Conservation (phyloP, 371 early-diverging fungal species). For the Mucor indicus region DNA sequence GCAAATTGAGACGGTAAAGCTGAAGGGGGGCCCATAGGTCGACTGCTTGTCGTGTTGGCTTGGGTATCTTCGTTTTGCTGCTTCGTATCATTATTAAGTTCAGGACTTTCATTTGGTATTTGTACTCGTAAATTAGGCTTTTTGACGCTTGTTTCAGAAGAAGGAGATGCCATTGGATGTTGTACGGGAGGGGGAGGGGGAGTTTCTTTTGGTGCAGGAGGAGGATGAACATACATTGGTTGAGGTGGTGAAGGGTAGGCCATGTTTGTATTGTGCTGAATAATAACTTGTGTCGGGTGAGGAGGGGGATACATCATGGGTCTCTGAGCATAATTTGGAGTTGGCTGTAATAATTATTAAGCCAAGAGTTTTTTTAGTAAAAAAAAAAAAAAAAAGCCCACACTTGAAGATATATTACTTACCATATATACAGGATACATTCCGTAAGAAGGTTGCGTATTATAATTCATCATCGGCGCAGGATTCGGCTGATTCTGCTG, state of each 20-base stretch:
- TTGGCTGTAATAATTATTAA: no score
- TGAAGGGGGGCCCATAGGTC: no score
- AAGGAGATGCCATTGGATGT: no score
- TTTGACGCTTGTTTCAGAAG: neutral
- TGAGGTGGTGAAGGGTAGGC: constrained; percentile 14
- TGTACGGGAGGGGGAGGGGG: neutral
- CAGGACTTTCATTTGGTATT: neutral
- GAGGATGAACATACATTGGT: constrained; percentile 23
- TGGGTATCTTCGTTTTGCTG: constrained; percentile 6
- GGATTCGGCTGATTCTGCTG: neutral
- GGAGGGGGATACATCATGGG: neutral
- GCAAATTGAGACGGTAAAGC: constrained; percentile 71
- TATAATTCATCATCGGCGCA: neutral
- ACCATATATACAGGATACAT: constrained; percentile 9
- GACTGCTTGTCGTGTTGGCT: no score
- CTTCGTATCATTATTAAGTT: neutral
- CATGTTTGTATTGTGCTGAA: constrained; percentile 1
- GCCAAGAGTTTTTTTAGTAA: no score
- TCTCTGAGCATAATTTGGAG: neutral
- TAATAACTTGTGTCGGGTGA: neutral
- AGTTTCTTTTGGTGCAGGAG: neutral
- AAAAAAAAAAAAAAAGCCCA: neutral
- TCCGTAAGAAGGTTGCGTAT: neutral
- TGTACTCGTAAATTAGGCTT: neutral
- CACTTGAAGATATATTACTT: neutral